Evolutionary conservation across 1,284 basidiomycete species (phyloP).

Genomic region (Austroboletus novae-zelandiae): DNA sequence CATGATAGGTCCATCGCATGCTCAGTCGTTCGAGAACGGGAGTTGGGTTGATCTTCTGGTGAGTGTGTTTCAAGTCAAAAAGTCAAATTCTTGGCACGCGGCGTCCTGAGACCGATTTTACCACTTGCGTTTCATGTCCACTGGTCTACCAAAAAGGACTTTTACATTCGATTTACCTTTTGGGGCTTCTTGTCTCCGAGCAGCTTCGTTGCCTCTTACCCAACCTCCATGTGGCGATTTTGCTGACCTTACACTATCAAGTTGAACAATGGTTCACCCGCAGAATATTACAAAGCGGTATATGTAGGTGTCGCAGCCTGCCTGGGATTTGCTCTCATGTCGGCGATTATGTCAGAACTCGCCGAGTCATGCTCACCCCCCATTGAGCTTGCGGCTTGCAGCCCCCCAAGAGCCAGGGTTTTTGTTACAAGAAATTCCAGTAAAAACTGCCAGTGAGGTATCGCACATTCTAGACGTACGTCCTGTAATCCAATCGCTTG

Average conservation of each 20-base stretch:
- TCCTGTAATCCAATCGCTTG: background rate
- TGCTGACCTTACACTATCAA: conserved; percentile 17
- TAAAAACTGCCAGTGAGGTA: conserved; percentile 66
- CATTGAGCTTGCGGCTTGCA: conserved; percentile 61
- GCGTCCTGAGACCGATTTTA: background rate
- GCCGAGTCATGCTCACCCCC: conserved; percentile 60
- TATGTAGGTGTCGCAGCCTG: conserved; percentile 36
- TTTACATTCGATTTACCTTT: background rate
- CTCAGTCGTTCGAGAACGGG: conserved; percentile 17
- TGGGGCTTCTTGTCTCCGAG: background rate
- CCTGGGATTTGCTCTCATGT: conserved; percentile 4
- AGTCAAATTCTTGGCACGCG: background rate
- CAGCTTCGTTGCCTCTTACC: background rate
- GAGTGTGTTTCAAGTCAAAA: conserved; percentile 22
- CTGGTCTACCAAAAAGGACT: background rate
- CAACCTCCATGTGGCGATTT: background rate
- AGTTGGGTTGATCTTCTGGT: conserved; percentile 75
- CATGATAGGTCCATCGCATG: conserved; percentile 23
- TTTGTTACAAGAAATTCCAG: conserved; percentile 62
- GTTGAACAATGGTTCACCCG: conserved; percentile 26
- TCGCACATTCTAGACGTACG: conserved; percentile 69
- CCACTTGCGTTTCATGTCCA: background rate
- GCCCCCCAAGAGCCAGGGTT: conserved; percentile 72
- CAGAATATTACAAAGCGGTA: conserved; percentile 39
- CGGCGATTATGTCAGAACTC: conserved; percentile 45